phyloP scores from a whole-genome alignment of 1,284 basidiomycete species.

The Cutaneotrichosporon daszewskae region DNA sequence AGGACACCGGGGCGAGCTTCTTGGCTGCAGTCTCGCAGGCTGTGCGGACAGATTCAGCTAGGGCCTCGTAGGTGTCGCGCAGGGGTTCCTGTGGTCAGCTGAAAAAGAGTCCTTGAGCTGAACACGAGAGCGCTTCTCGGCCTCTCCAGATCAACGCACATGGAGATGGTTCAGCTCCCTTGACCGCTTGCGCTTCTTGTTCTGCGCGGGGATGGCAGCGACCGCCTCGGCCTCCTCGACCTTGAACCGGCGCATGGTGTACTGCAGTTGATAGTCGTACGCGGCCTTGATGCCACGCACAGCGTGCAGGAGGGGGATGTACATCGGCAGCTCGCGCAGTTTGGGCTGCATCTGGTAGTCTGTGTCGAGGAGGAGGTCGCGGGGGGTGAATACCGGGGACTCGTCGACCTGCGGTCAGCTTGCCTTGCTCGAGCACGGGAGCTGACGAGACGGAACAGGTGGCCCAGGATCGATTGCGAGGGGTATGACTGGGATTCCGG shows the following conservation, averaged over 20 bases:
- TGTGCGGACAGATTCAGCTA: constrained; percentile 21
- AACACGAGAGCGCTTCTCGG: too few relatives aligned
- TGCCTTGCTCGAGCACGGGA: background rate
- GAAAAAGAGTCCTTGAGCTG: too few relatives aligned
- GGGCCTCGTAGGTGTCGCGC: constrained; percentile 25
- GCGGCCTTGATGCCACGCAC: constrained; percentile 31
- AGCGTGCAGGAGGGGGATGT: constrained; percentile 19
- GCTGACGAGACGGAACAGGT: constrained; percentile 38
- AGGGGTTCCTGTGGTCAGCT: constrained; percentile 30
- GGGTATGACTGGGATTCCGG: constrained; percentile 24
- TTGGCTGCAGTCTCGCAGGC: constrained; percentile 16
- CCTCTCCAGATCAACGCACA: too few relatives aligned
- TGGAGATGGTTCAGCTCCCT: constrained; percentile 19
- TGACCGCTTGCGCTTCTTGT: constrained; percentile 32
- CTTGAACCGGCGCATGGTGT: constrained; percentile 35
- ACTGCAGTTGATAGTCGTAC: constrained; percentile 34
- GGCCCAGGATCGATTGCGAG: constrained; percentile 38
- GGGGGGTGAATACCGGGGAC: constrained; percentile 29
- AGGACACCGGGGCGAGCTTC: background rate
- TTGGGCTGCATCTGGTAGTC: constrained; percentile 12
- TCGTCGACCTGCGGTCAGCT: constrained; percentile 26
- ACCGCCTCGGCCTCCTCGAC: constrained; percentile 38
- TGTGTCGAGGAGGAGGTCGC: constrained; percentile 16
- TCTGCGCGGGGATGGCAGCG: constrained; percentile 32
- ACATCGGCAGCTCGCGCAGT: constrained; percentile 20